Conservation (phyloP, 2,329 filamentous ascomycete genomes). For the Moelleriella libera region DNA sequence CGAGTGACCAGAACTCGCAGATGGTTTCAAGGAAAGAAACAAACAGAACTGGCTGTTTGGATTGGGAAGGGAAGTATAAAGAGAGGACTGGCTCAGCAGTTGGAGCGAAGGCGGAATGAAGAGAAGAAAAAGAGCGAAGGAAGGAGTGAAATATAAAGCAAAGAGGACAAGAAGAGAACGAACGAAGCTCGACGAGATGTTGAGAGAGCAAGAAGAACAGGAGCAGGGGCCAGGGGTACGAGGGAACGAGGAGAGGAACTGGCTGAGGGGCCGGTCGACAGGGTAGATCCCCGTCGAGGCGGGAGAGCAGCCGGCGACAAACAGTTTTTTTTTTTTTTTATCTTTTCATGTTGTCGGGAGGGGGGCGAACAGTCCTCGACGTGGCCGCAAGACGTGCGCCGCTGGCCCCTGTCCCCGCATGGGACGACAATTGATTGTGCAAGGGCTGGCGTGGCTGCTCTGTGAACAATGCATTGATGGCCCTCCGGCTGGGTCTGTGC, state of each 20-base stretch:
- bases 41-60: slow-evolving; percentile 14
- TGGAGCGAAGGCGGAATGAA: background rate
- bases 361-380: too few species aligned
- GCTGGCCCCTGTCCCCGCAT: background rate
- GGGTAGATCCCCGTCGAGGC: background rate
- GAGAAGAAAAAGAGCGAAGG: background rate
- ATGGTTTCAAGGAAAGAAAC: slow-evolving; percentile 13
- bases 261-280: background rate
- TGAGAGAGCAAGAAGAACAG: too few species aligned
- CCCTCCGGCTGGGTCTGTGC: background rate
- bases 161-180: too few species aligned
- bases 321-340: too few species aligned
- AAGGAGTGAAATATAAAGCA: background rate
- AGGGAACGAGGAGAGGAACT: background rate
- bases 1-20: slow-evolving; percentile 10
- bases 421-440: background rate
- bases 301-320: background rate
- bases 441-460: background rate
- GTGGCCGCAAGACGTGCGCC: background rate
- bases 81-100: slow-evolving; percentile 21
- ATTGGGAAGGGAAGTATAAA: slow-evolving; percentile 8
- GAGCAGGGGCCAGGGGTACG: too few species aligned
- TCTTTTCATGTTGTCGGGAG: background rate
- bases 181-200: too few species aligned
- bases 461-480: background rate